Evolutionary conservation across 2,329 filamentous ascomycete species (phyloP).

Genomic region (Alternaria solani): DNA sequence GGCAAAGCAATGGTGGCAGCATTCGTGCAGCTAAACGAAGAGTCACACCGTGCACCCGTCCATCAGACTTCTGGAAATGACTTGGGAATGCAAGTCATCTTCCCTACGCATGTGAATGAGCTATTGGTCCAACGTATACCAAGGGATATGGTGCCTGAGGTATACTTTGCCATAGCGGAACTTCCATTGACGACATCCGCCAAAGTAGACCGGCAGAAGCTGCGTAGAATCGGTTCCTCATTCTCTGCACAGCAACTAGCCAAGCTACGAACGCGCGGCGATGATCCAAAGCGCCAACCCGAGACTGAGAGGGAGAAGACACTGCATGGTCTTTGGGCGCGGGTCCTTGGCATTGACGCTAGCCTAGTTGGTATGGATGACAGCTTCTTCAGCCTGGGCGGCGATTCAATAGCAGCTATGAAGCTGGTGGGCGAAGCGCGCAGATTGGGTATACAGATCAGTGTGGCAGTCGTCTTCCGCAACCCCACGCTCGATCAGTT

Average conservation of each 20-base stretch:
- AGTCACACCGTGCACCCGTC: no score
- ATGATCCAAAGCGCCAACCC: neutral
- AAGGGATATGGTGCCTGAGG: no score
- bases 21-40: neutral
- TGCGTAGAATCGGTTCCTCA: no score
- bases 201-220: no score
- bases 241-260: neutral
- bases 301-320: neutral
- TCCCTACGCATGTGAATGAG: no score
- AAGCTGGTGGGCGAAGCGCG: neutral
- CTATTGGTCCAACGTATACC: no score
- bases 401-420: neutral
- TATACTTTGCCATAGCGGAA: no score
- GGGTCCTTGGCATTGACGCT: neutral
- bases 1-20: neutral
- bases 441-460: neutral
- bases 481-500: neutral
- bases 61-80: no score
- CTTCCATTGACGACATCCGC: no score
- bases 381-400: neutral
- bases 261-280: neutral
- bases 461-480: neutral
- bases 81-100: no score
- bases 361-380: neutral
- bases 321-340: neutral